Evolutionary conservation across 305 asterid genomes (phyloP), one percentile per base, ranked within the genome.

Genomic region (Ajuga reptans): DNA sequence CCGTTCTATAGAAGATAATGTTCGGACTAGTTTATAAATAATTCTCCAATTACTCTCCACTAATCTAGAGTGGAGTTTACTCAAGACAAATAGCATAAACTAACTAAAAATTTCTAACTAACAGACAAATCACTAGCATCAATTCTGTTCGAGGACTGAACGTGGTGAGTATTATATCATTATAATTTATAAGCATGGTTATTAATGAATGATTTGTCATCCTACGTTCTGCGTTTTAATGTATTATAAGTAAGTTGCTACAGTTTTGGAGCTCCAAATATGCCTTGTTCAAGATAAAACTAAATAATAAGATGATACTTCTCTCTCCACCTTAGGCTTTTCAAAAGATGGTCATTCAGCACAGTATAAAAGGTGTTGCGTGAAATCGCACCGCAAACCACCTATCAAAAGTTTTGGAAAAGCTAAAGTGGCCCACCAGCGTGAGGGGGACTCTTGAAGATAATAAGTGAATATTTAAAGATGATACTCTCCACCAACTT

Each of bases 21-120:
- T 71, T 27, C 14, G 36, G 16, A 63, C 68, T 24, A 75, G 45
- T n/a, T 70, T 58, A 69, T 54, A 33, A 9, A 39, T 64, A 56
- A 55, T 8, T 52, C 55, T 43, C 46, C 66, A 60, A 27, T 73
- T 71, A 65, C 46, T 46, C 46, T 54, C 42, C 16, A 52, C 42
- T 55, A 70, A 45, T 4, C 36, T 9, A 34, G 14, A 27, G 39
- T 14, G 24, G 4, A 45, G 27, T 42, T 60, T 56, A 41, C 21
- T 42, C 27, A 43, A 46, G 15, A 18, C 33, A 47, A 14, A 45
- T 62, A 72, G 61, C 45, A 53, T 37, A 64, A 12, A 55, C 43
- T 16, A 54, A 33, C 15, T 6, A 34, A 37, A 51, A 45, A 49
- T 14, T n/a, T 18, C 71, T 58, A 54, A 51, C 11, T 11, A 39